Evolutionary conservation across 108 stramenopile species (phyloP).

Genomic region (Parietichytrium sp.): DNA sequence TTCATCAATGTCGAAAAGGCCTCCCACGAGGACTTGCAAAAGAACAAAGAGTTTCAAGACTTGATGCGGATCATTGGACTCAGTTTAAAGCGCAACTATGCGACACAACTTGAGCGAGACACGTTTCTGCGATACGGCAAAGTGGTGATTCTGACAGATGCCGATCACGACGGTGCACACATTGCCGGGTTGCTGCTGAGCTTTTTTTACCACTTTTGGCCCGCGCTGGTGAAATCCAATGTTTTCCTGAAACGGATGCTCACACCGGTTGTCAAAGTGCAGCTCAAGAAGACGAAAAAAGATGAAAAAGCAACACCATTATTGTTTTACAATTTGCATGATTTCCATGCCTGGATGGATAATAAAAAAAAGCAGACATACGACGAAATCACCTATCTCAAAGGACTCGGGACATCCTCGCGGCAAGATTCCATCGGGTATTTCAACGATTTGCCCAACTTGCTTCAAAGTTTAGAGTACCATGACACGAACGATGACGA

Average conservation of each 20-base stretch:
- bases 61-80: neutral
- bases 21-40: neutral
- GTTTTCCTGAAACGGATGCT: neutral
- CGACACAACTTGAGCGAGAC: neutral
- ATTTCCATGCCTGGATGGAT: neutral
- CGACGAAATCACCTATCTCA: neutral
- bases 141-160: neutral
- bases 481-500: neutral
- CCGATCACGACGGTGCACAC: constrained; percentile 1
- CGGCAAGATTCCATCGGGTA: neutral
- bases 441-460: neutral
- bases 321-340: neutral
- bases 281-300: neutral
- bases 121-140: constrained; percentile 30
- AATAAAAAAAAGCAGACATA: neutral
- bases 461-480: neutral
- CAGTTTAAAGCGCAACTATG: neutral
- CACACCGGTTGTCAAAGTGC: neutral
- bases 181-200: neutral
- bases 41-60: neutral
- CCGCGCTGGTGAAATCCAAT: neutral
- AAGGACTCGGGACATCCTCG: neutral
- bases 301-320: too few relatives aligned
- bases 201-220: neutral
- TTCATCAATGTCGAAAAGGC: neutral